phyloP scores from a whole-genome alignment of 176 grass and related monocot genomes.

The Cenchrus purpureus region DNA sequence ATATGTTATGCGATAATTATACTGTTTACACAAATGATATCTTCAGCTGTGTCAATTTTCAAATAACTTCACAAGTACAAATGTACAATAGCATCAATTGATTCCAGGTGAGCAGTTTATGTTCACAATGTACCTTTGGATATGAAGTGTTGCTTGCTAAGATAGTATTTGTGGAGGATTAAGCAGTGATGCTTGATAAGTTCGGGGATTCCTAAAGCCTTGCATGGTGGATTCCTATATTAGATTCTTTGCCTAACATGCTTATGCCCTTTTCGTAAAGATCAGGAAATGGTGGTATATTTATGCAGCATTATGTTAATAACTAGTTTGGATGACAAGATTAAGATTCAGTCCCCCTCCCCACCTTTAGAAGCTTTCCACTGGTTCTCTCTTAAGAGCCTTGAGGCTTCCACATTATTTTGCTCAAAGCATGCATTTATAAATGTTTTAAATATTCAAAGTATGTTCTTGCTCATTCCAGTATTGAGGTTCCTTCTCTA shows the following conservation, averaged over 20 bases:
- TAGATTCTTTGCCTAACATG: too few relatives aligned
- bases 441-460: slow-evolving; percentile 6
- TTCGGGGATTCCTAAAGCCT: not conserved
- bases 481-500: not conserved
- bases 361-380: not conserved
- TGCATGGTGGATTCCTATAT: not conserved
- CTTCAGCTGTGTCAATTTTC: not conserved
- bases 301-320: slow-evolving; percentile 27
- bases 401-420: not conserved
- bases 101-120: not conserved
- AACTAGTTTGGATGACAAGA: not conserved
- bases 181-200: not conserved
- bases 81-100: not conserved
- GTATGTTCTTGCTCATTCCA: not conserved
- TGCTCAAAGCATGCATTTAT: not conserved
- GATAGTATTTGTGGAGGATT: not conserved
- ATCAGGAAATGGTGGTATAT: not conserved
- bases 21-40: not conserved
- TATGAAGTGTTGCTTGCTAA: not conserved
- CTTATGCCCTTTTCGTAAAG: not conserved
- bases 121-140: not conserved
- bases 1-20: not conserved
- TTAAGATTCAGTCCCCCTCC: not conserved
- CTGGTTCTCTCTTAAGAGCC: not conserved
- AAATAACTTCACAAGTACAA: not conserved